Base-by-base conservation (phyloP, 1,284 basidiomycete genomes). In the Trametes hirsuta region DNA sequence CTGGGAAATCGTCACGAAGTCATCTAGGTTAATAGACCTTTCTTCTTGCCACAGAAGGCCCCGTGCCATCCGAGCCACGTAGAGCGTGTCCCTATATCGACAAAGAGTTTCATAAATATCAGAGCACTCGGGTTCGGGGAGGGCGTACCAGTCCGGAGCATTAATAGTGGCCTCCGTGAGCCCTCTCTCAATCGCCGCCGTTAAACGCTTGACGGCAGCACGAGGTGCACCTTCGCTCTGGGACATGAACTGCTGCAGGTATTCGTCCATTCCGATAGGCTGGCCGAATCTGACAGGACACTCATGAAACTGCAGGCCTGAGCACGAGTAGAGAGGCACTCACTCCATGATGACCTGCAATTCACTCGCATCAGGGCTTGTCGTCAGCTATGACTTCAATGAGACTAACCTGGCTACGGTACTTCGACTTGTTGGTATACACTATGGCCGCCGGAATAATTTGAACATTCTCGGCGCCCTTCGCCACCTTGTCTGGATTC, bases 341-440 rank as follows among this genome's bases (percentile, higher is more conserved):
- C 67, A 91, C 87, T 89, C 84, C 75, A 91, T 81, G 61, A 90
- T 84, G 53, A 87, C 88, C 88, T 90, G 64, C 39, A 53, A 59
- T 40, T 59, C 47, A 40, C 44, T 11, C 15, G 22, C 10, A 47
- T 66, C 51, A 66, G 44, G 1, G 47, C 24, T 15, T 11, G 25
- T 49, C 51, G 56, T 55, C 42, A 62, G 42, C 24, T 11, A 59
- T 47, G 39, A 58, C 21, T 25, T 9, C 40, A 47, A 58, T 14
- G 15, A 37, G 30, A 81, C 86, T 72, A 69, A 90, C 90, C 70
- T 82, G 78, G 69, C 92, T 94, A 55, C 96, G 83, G 74, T 98
- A 98, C 76, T 95, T 95, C 49, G 90, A 87, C 77, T 98, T 98
- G 76, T 98, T 90, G 52, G 93, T 94, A 74, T 97, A 98, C 5